Conservation (phyloP, 805 yeast species). For the Candida endomychidarum region DNA sequence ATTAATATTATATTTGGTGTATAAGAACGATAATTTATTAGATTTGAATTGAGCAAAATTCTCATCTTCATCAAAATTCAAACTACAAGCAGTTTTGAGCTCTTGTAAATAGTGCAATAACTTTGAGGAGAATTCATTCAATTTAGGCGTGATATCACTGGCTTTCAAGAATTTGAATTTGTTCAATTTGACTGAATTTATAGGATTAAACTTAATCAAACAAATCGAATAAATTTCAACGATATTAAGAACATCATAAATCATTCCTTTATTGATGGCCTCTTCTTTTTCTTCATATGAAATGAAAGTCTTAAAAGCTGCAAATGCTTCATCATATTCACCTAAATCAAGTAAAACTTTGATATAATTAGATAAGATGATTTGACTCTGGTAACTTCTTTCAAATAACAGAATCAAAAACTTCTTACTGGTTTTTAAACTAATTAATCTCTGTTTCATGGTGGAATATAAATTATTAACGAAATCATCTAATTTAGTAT, state of each 20-base stretch:
- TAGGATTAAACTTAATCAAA: constrained; percentile 36
- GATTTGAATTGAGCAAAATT: constrained; percentile 8
- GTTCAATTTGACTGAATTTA: constrained; percentile 23
- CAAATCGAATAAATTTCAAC: constrained; percentile 35
- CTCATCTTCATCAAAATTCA: constrained; percentile 28
- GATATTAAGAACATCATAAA: constrained; percentile 32
- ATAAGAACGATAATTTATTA: constrained; percentile 34
- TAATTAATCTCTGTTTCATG: constrained; percentile 20
- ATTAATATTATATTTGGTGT: constrained; percentile 34
- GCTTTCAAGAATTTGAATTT: constrained; percentile 27
- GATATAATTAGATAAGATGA: constrained; percentile 32
- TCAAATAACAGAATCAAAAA: constrained; percentile 30
- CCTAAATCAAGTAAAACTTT: constrained; percentile 30
- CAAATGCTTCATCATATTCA: constrained; percentile 45
- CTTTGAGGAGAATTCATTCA: constrained; percentile 19
- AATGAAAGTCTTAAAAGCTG: constrained; percentile 39
- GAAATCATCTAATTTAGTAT: constrained; percentile 23
- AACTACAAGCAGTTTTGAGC: constrained; percentile 23
- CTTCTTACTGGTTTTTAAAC: constrained; percentile 28
- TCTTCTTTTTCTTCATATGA: constrained; percentile 34
- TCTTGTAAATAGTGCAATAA: constrained; percentile 26
- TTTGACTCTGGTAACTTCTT: constrained; percentile 38
- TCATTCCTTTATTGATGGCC: constrained; percentile 28
- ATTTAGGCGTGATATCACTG: constrained; percentile 21
- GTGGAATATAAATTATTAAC: constrained; percentile 34